Conservation (phyloP, 352 stramenopile genomes). For the Globisporangium polare region DNA sequence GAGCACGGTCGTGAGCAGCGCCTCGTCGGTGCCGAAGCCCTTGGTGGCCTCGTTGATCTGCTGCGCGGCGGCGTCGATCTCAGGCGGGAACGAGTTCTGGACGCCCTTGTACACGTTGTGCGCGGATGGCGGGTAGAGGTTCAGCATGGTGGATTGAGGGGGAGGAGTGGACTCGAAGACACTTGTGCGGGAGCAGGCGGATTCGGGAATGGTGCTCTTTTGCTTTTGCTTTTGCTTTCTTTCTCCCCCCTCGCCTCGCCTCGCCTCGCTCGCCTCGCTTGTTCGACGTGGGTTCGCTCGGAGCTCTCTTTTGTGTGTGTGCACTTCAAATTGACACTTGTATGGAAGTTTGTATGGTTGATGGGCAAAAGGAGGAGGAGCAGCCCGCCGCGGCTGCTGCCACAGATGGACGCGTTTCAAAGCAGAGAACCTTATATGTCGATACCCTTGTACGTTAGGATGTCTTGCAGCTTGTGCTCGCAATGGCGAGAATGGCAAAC, state of each 20-base stretch:
- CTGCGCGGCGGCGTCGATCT: slow-evolving; percentile 48
- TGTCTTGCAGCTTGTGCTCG: too few relatives aligned
- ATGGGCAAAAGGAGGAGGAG: too few relatives aligned
- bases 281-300: background rate
- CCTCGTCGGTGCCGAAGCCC: slow-evolving; percentile 65
- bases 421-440: too few relatives aligned
- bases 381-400: too few relatives aligned
- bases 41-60: slow-evolving; percentile 57
- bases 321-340: too few relatives aligned
- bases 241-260: too few relatives aligned
- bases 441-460: too few relatives aligned
- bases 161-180: background rate
- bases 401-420: too few relatives aligned
- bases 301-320: background rate
- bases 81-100: slow-evolving; percentile 32
- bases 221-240: too few relatives aligned
- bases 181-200: slow-evolving; percentile 10
- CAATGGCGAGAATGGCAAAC: too few relatives aligned
- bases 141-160: slow-evolving; percentile 41
- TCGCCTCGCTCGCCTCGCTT: too few relatives aligned
- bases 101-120: slow-evolving; percentile 56
- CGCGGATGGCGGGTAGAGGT: slow-evolving; percentile 70
- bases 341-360: background rate
- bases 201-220: slow-evolving; percentile 41
- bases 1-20: slow-evolving; percentile 35